phyloP scores from a whole-genome alignment of 768 basidiomycete species.

The Psilocybe azurescens region DNA sequence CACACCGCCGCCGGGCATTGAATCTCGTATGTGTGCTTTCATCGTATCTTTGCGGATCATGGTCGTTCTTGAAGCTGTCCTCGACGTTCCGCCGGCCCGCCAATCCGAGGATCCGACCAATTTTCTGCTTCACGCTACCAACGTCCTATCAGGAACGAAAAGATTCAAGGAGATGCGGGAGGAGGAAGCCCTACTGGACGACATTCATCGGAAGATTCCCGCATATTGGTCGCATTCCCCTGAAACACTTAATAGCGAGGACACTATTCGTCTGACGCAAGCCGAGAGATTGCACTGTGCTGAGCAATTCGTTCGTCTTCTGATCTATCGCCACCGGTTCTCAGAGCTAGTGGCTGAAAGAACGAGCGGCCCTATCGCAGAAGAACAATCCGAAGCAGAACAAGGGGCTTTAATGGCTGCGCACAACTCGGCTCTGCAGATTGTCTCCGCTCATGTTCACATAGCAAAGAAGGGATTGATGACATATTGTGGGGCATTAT shows the following conservation, averaged over 20 bases:
- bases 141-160: slow-evolving; percentile 66
- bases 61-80: slow-evolving; percentile 86
- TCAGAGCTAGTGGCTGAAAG: slow-evolving; percentile 78
- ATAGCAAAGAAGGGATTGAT: slow-evolving; percentile 89
- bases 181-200: slow-evolving; percentile 82
- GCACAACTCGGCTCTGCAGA: slow-evolving; percentile 79
- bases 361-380: slow-evolving; percentile 52
- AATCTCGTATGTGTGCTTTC: slow-evolving; percentile 83
- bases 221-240: slow-evolving; percentile 80
- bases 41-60: slow-evolving; percentile 77
- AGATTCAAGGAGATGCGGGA: slow-evolving; percentile 73
- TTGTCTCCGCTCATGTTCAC: slow-evolving; percentile 82
- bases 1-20: slow-evolving; percentile 70
- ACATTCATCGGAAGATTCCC: slow-evolving; percentile 74
- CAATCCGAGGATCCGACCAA: slow-evolving; percentile 66
- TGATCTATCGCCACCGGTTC: slow-evolving; percentile 89
- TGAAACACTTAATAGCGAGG: slow-evolving; percentile 82
- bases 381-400: slow-evolving; percentile 72
- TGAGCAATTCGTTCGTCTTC: slow-evolving; percentile 85
- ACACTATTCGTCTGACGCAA: slow-evolving; percentile 90
- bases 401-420: slow-evolving; percentile 79
- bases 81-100: slow-evolving; percentile 80
- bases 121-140: slow-evolving; percentile 78
- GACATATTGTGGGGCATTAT: slow-evolving; percentile 86
- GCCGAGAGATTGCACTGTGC: slow-evolving; percentile 86